Evolutionary conservation across 208 protist genomes (phyloP).

Genomic region (Wallacemonas collosoma): DNA sequence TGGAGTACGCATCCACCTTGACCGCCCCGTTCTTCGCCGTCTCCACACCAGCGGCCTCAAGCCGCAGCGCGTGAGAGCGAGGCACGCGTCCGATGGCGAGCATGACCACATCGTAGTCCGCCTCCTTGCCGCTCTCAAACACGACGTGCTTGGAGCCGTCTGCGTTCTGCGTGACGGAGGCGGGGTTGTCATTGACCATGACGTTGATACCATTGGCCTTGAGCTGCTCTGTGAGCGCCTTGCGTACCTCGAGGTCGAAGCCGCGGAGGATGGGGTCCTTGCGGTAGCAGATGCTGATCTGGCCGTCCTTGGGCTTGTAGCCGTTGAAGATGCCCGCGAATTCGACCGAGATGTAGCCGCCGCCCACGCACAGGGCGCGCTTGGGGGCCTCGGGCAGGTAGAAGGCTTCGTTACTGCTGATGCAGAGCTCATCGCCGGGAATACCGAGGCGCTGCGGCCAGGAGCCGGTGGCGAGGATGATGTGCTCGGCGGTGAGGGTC

Average conservation of each 20-base stretch:
- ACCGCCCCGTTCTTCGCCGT: slow-evolving; percentile 85
- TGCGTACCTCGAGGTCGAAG: slow-evolving; percentile 82
- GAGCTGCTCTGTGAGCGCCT: slow-evolving; percentile 80
- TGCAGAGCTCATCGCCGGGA: slow-evolving; percentile 86
- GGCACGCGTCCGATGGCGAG: slow-evolving; percentile 96
- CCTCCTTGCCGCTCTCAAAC: slow-evolving; percentile 78
- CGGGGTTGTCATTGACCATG: slow-evolving; percentile 74
- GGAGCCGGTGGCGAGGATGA: slow-evolving; percentile 85
- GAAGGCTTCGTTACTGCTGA: slow-evolving; percentile 93
- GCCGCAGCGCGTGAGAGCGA: slow-evolving; percentile 88
- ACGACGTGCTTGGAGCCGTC: slow-evolving; percentile 77
- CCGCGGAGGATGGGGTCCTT: slow-evolving; percentile 80
- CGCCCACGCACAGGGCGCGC: slow-evolving; percentile 82
- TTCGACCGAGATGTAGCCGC: slow-evolving; percentile 91
- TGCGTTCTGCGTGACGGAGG: slow-evolving; percentile 66
- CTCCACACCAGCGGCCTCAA: slow-evolving; percentile 92
- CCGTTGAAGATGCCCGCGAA: slow-evolving; percentile 93
- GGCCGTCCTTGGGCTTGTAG: slow-evolving; percentile 70
- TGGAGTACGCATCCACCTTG: slow-evolving; percentile 90
- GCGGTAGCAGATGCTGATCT: slow-evolving; percentile 85
- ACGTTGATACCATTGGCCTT: slow-evolving; percentile 82
- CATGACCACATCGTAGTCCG: slow-evolving; percentile 94
- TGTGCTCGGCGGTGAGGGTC: slow-evolving; percentile 69
- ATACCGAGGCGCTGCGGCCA: slow-evolving; percentile 83
- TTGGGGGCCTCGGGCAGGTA: slow-evolving; percentile 81